Percentiles rank a stretch among this genome's conserved stretches.
Evolutionary conservation across 352 stramenopile genomes (phyloP).

Genomic region (Phytopythium mirpurense): DNA sequence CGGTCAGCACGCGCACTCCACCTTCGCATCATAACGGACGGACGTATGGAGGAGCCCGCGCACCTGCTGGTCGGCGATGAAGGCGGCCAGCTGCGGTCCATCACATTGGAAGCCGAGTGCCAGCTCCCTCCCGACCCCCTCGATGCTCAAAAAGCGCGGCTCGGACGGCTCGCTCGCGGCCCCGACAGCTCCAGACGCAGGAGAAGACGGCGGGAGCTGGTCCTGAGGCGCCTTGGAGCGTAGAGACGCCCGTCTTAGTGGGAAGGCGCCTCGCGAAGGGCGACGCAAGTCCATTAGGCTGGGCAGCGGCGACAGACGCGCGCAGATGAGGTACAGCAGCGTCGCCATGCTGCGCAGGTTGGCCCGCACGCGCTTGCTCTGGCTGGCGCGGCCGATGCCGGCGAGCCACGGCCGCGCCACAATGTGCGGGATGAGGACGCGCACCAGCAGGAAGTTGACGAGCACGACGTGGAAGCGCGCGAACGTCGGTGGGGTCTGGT

Average conservation of each 20-base stretch:
- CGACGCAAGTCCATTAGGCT: constrained; percentile 3
- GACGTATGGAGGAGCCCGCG: background rate
- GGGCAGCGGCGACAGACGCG: constrained; percentile 36
- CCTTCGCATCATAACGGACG: no score
- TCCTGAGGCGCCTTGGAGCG: background rate
- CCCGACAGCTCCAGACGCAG: background rate
- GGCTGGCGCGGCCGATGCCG: constrained; percentile 23
- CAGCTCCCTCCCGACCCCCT: constrained; percentile 23
- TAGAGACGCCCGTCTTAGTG: background rate
- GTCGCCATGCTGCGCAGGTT: constrained; percentile 49
- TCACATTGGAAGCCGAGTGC: constrained; percentile 24
- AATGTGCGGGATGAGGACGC: constrained; percentile 54
- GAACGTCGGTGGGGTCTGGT: constrained; percentile 2
- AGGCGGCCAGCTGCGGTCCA: constrained; percentile 12
- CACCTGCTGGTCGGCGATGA: constrained; percentile 5
- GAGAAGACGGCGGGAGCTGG: background rate
- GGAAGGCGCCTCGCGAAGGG: background rate
- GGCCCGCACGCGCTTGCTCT: constrained; percentile 17
- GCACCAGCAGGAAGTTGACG: constrained; percentile 58
- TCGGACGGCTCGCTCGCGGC: background rate
- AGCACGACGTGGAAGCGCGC: constrained; percentile 49
- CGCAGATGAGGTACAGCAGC: constrained; percentile 45
- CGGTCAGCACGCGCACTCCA: background rate
- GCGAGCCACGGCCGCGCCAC: constrained; percentile 45
- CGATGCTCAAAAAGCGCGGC: constrained; percentile 19